Evolutionary conservation across 768 basidiomycete species (phyloP).

Genomic region (Cyclocybe aegerita): DNA sequence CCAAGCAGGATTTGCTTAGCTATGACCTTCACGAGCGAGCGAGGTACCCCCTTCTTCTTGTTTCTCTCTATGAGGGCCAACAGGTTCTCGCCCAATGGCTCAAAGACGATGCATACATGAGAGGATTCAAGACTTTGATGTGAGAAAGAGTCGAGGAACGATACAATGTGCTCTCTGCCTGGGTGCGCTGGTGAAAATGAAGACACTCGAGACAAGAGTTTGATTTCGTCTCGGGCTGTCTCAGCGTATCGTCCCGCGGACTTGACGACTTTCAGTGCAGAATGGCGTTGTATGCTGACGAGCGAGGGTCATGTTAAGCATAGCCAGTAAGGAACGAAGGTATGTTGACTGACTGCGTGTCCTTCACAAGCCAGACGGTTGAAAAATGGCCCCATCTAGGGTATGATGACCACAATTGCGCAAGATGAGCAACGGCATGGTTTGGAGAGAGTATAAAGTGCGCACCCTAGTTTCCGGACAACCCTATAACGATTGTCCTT

Average conservation of each 20-base stretch:
- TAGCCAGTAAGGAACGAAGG: background rate
- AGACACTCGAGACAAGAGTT: constrained; percentile 77
- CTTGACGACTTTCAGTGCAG: constrained; percentile 93
- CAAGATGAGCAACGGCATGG: constrained; percentile 21
- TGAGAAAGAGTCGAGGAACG: constrained; percentile 87
- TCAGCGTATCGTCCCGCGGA: constrained; percentile 95
- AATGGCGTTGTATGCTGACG: constrained; percentile 67
- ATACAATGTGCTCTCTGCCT: constrained; percentile 80
- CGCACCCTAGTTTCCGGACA: constrained; percentile 86
- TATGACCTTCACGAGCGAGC: constrained; percentile 80
- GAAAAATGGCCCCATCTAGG: constrained; percentile 92
- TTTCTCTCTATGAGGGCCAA: constrained; percentile 73
- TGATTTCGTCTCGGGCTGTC: constrained; percentile 96
- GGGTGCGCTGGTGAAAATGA: constrained; percentile 72
- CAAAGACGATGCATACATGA: constrained; percentile 91
- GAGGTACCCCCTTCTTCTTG: constrained; percentile 82
- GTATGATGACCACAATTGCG: constrained; percentile 20
- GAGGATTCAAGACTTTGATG: constrained; percentile 69
- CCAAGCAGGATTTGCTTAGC: constrained; percentile 86
- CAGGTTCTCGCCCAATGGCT: constrained; percentile 80
- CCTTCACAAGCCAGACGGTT: constrained; percentile 90
- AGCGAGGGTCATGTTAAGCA: constrained; percentile 10
- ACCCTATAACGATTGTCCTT: constrained; percentile 83
- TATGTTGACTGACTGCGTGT: constrained; percentile 56
- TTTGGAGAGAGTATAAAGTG: constrained; percentile 3